These are phyloP conservation scores for Bolboschoenus planiculmis DNA, from an alignment of 176 grass and related monocot genomes.

Conservation along the genomic window DNA sequence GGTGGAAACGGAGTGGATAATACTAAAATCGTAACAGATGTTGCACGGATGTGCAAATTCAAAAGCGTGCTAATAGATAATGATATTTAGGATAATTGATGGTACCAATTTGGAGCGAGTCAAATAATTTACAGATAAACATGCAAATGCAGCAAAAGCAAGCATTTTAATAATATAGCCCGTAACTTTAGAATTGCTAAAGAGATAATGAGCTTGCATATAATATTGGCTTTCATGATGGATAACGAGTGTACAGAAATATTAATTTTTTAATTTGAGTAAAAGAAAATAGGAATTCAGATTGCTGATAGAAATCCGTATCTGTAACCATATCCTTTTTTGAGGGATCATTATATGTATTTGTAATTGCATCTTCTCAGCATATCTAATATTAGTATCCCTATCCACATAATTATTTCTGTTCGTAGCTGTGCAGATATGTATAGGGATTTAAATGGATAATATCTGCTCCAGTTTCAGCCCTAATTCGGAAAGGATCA, in stretches of 20 bases:
- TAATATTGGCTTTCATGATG: neutral
- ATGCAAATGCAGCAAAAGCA: neutral
- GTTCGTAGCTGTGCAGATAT: neutral
- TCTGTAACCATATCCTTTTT: neutral
- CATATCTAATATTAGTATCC: neutral
- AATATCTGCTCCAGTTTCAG: no score
- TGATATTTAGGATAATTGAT: neutral
- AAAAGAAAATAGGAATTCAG: neutral
- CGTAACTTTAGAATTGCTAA: neutral
- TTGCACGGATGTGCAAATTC: neutral
- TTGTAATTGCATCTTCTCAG: neutral
- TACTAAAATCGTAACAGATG: neutral
- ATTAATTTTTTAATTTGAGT: neutral
- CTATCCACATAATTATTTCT: neutral
- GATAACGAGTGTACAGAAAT: neutral
- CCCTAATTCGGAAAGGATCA: neutral
- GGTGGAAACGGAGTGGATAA: neutral
- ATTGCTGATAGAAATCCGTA: neutral
- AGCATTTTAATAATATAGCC: neutral
- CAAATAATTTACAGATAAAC: neutral
- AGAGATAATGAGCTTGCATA: neutral
- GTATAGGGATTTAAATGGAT: neutral
- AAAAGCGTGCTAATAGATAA: neutral
- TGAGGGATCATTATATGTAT: neutral
- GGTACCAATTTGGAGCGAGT: neutral